phyloP scores from a whole-genome alignment of 495 filamentous ascomycete species.

The Penicillium coffeae region DNA sequence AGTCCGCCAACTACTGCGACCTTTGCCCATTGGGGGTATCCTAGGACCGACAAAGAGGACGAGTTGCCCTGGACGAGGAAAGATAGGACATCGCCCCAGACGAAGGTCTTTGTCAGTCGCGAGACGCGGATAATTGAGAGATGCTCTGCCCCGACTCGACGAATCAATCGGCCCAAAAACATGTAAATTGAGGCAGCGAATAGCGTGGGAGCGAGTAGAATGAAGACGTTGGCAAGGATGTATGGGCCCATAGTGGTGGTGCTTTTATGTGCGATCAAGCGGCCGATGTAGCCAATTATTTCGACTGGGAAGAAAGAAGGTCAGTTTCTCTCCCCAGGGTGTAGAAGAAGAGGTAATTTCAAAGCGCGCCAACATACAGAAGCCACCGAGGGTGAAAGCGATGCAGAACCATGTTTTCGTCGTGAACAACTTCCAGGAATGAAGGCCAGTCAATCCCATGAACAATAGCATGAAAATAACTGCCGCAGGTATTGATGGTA shows the following conservation, averaged over 20 bases:
- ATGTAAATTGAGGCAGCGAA: constrained; percentile 51
- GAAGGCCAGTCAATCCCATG: constrained; percentile 31
- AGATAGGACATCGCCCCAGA: constrained; percentile 16
- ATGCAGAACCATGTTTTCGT: constrained; percentile 12
- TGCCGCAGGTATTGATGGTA: constrained; percentile 46
- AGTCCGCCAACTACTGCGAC: constrained; percentile 30
- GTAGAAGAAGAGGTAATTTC: too few species aligned
- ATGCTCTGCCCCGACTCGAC: constrained; percentile 32
- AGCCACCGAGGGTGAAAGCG: constrained; percentile 13
- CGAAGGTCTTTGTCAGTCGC: constrained; percentile 16
- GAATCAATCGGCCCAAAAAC: constrained; percentile 44
- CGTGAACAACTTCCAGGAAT: constrained; percentile 25
- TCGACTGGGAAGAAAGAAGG: constrained; percentile 32
- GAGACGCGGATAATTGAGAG: constrained; percentile 5
- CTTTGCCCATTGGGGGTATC: constrained; percentile 3
- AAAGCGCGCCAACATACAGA: constrained; percentile 17
- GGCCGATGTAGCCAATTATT: constrained; percentile 40
- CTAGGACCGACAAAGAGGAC: constrained; percentile 2
- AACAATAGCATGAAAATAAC: constrained; percentile 49
- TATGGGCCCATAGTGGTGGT: constrained; percentile 21
- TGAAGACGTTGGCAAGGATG: constrained; percentile 24
- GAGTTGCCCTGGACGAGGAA: constrained; percentile 15
- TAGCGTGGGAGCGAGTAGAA: constrained; percentile 27
- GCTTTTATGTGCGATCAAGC: constrained; percentile 15
- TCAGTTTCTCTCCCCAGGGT: neutral